A percentile compares a stretch with the other conserved stretches of the same genome.
phyloP scores from a whole-genome alignment of 352 stramenopile genomes.

The Phytophthora megakarya region DNA sequence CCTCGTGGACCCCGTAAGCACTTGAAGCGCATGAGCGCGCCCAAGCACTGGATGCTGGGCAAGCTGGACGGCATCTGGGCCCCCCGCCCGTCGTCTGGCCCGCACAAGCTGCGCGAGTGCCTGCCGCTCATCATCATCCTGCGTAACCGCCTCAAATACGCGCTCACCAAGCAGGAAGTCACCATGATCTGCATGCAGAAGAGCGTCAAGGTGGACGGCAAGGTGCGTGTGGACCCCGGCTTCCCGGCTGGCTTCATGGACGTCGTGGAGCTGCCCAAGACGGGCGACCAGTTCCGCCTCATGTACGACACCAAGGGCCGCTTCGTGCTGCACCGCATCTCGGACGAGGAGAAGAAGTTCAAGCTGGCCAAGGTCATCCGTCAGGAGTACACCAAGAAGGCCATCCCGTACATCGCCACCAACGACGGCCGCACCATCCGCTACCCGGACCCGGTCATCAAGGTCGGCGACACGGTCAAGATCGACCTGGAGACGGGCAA shows the following conservation, averaged over 20 bases:
- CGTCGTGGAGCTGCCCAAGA: conserved; percentile 98
- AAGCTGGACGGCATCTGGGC: conserved; percentile 93
- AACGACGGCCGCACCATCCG: conserved; percentile 99
- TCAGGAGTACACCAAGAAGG: conserved; percentile 95
- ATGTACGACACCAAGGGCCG: conserved; percentile 99
- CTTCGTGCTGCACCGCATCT: conserved; percentile 97
- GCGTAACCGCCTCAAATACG: conserved; percentile 99
- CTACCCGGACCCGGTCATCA: conserved; percentile 98
- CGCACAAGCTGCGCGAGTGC: conserved; percentile 99
- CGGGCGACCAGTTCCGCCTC: conserved; percentile 96
- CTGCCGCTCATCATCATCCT: conserved; percentile 98
- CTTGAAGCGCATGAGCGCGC: conserved; percentile 86
- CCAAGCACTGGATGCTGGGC: conserved; percentile 91
- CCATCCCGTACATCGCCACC: conserved; percentile 98
- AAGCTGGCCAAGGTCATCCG: conserved; percentile 99
- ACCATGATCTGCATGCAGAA: conserved; percentile 99
- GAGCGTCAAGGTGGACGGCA: conserved; percentile 98
- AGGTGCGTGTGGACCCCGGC: conserved; percentile 97
- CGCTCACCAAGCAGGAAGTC: conserved; percentile 97
- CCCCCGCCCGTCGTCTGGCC: conserved; percentile 94
- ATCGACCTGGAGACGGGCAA: conserved; percentile 98
- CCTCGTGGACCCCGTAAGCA: conserved; percentile 88
- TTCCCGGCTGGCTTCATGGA: conserved; percentile 99
- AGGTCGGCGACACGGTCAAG: conserved; percentile 99
- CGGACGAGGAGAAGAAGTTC: conserved; percentile 96